These are phyloP conservation scores for Xylariales sp. DNA, from an alignment of 2,329 filamentous ascomycete genomes.

Conservation along the genomic window DNA sequence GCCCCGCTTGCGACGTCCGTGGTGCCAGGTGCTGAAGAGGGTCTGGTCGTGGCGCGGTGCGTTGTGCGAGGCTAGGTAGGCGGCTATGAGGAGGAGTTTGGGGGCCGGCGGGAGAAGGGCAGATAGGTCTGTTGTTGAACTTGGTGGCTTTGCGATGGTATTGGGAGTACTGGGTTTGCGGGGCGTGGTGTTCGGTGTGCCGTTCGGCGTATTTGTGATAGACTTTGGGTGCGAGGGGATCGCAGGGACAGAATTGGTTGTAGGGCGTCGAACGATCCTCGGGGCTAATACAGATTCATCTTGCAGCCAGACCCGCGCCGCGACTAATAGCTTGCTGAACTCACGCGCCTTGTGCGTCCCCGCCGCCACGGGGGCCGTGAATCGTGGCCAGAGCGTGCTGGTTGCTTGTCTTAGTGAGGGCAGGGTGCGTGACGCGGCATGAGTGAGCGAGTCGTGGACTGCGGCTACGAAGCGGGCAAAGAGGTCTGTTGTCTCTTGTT, in stretches of 20 bases:
- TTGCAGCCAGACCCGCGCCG: slow-evolving; percentile 64
- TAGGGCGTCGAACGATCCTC: slow-evolving; percentile 42
- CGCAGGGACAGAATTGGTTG: background rate
- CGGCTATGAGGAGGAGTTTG: slow-evolving; percentile 67
- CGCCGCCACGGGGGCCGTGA: slow-evolving; percentile 70
- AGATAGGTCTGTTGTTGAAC: slow-evolving; percentile 40
- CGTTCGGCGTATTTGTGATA: background rate
- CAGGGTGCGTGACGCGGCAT: slow-evolving; percentile 75
- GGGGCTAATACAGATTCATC: slow-evolving; percentile 67
- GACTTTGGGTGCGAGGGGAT: too few species aligned
- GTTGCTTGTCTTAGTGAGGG: slow-evolving; percentile 67
- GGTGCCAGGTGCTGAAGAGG: slow-evolving; percentile 69
- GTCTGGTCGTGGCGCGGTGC: slow-evolving; percentile 66
- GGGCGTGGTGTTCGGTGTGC: slow-evolving; percentile 7
- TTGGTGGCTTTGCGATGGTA: slow-evolving; percentile 1
- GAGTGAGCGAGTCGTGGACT: slow-evolving; percentile 81
- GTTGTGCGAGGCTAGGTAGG: slow-evolving; percentile 80
- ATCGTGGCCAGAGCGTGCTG: slow-evolving; percentile 75
- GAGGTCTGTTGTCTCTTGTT: slow-evolving; percentile 58
- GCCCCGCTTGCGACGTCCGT: slow-evolving; percentile 45
- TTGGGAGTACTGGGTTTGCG: slow-evolving; percentile 13
- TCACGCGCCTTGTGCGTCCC: slow-evolving; percentile 73
- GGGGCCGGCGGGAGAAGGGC: slow-evolving; percentile 65
- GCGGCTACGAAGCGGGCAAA: slow-evolving; percentile 79
- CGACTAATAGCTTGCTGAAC: slow-evolving; percentile 77